phyloP scores from a whole-genome alignment of 345 rosid genomes.

The Sisymbrium altissimum region DNA sequence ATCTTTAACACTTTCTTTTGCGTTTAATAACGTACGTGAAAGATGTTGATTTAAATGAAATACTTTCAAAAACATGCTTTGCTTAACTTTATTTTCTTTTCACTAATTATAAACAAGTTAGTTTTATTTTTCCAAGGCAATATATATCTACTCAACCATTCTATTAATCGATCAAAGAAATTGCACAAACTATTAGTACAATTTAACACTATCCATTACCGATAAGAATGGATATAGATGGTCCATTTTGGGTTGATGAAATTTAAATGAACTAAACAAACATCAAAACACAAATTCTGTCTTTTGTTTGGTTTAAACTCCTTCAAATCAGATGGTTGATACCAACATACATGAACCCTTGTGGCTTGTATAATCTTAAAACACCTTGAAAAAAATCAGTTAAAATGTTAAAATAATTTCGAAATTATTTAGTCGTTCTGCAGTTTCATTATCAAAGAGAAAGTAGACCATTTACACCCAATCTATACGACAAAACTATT shows the following conservation, averaged over 20 bases:
- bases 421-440: background rate
- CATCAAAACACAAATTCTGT: background rate
- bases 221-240: background rate
- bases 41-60: background rate
- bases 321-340: background rate
- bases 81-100: background rate
- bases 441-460: background rate
- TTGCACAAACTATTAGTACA: background rate
- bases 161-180: background rate
- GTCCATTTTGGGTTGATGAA: background rate
- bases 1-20: conserved; percentile 31
- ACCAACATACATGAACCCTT: background rate
- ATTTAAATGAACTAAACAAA: background rate
- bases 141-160: conserved; percentile 14
- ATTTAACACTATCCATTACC: background rate
- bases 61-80: conserved; percentile 1
- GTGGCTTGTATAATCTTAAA: background rate
- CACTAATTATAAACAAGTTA: background rate
- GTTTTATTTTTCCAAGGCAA: background rate
- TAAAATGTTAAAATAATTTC: background rate
- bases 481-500: background rate
- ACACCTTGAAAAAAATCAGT: background rate
- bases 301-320: background rate
- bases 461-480: background rate
- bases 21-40: conserved; percentile 22